Percentiles rank a stretch among this genome's conserved stretches.
These are phyloP conservation scores for Ophiostoma ips DNA, from an alignment of 2,329 filamentous ascomycete genomes.

Conservation along the genomic window DNA sequence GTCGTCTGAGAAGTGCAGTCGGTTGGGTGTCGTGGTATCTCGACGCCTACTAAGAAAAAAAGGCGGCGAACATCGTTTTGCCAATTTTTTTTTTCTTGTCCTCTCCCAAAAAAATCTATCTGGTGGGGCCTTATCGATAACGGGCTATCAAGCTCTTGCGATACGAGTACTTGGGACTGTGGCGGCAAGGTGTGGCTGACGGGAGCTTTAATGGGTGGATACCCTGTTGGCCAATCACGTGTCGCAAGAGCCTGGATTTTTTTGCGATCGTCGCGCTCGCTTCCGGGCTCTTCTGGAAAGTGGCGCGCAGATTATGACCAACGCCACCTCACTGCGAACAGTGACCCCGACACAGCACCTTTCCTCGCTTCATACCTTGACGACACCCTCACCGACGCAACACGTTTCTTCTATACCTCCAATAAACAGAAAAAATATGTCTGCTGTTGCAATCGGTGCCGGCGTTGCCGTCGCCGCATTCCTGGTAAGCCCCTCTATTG, in stretches of 20 bases:
- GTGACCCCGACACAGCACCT: not conserved
- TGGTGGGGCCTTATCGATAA: constrained; percentile 15
- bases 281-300: not conserved
- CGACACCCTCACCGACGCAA: not conserved
- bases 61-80: constrained; percentile 11
- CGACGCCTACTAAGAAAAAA: constrained; percentile 6
- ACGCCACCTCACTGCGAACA: not conserved
- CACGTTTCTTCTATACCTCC: not conserved
- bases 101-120: constrained; percentile 9
- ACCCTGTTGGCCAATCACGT: not conserved
- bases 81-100: constrained; percentile 8
- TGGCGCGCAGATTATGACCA: not conserved
- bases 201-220: not conserved
- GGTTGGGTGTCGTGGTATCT: not conserved
- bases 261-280: not conserved
- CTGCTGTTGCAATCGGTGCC: constrained; percentile 42
- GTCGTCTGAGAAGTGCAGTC: not conserved
- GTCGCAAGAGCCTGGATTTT: not conserved
- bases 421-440: constrained; percentile 34
- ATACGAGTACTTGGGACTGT: too few relatives aligned
- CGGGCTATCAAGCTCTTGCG: too few relatives aligned
- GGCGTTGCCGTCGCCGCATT: constrained; percentile 53
- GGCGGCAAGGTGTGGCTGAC: constrained; percentile 6
- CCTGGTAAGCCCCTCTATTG: constrained; percentile 29
- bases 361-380: not conserved